Percentiles rank a stretch among this genome's conserved stretches.
phyloP scores from a whole-genome alignment of 2,329 filamentous ascomycete genomes.

The Arthroderma uncinatum region DNA sequence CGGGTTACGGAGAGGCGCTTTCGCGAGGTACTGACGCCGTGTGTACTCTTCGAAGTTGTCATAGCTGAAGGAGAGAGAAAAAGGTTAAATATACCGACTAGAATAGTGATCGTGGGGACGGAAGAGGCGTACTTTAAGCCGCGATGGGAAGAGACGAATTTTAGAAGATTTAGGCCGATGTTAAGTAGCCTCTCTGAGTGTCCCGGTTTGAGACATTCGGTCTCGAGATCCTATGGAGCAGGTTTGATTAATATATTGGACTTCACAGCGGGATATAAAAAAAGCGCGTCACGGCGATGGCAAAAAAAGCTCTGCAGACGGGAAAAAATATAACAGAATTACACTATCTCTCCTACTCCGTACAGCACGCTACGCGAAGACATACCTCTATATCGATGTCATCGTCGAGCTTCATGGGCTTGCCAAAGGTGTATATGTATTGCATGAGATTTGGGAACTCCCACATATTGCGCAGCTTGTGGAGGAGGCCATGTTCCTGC shows the following conservation, averaged over 20 bases:
- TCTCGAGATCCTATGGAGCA: slow-evolving; percentile 62
- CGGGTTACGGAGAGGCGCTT: slow-evolving; percentile 64
- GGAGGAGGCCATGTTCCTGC: slow-evolving; percentile 40
- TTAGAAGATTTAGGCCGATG: slow-evolving; percentile 76
- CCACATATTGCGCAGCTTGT: slow-evolving; percentile 78
- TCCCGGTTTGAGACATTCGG: slow-evolving; percentile 68
- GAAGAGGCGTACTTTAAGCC: slow-evolving; percentile 62
- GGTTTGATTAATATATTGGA: neutral
- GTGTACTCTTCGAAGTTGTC: slow-evolving; percentile 92
- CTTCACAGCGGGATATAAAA: neutral
- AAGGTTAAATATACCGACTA: neutral
- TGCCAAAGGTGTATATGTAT: slow-evolving; percentile 85
- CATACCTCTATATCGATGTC: slow-evolving; percentile 80
- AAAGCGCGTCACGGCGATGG: neutral
- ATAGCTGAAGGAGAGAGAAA: slow-evolving; percentile 52
- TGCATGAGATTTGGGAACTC: slow-evolving; percentile 90
- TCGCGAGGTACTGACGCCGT: slow-evolving; percentile 75
- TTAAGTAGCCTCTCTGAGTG: slow-evolving; percentile 63
- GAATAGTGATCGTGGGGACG: slow-evolving; percentile 10
- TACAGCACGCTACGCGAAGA: neutral
- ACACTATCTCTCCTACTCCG: neutral
- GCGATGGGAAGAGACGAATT: slow-evolving; percentile 87
- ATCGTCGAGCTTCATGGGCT: slow-evolving; percentile 78
- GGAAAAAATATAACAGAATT: neutral
- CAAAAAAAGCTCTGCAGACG: neutral